These are phyloP conservation scores for Rhododendron molle DNA, from an alignment of 148 eudicot species.

Conservation along the genomic window DNA sequence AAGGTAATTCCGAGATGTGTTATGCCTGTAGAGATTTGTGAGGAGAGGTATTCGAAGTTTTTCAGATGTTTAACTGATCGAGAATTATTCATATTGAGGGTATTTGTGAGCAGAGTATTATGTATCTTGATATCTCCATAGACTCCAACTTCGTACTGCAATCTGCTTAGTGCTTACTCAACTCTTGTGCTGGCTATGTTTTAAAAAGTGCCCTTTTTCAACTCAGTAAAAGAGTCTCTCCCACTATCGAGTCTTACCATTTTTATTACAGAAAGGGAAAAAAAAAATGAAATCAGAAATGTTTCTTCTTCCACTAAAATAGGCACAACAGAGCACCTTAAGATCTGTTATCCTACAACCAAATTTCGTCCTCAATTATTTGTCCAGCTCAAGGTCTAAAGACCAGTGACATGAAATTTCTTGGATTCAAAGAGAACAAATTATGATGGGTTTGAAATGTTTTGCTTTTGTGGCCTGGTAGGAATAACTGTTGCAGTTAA, in stretches of 20 bases:
- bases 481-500: not conserved
- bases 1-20: constrained; percentile 41
- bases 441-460: not conserved
- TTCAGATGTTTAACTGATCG: not conserved
- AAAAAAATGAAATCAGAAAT: not conserved
- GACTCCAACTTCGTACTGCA: not conserved
- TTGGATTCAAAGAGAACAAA: not conserved
- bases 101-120: not conserved
- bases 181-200: not conserved
- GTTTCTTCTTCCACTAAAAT: not conserved
- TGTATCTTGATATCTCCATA: not conserved
- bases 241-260: not conserved
- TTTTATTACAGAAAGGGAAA: not conserved
- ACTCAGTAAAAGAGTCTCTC: not conserved
- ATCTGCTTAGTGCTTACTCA: not conserved
- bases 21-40: not conserved
- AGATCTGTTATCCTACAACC: not conserved
- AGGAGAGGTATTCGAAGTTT: not conserved
- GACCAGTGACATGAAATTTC: not conserved
- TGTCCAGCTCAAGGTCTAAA: not conserved
- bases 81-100: not conserved
- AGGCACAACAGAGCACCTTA: not conserved
- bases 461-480: too few species aligned
- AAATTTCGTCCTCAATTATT: too few species aligned
- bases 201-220: too few species aligned